Evolutionary conservation across 1,139 yeast species (phyloP).

Genomic region (Hyphopichia burtonii): DNA sequence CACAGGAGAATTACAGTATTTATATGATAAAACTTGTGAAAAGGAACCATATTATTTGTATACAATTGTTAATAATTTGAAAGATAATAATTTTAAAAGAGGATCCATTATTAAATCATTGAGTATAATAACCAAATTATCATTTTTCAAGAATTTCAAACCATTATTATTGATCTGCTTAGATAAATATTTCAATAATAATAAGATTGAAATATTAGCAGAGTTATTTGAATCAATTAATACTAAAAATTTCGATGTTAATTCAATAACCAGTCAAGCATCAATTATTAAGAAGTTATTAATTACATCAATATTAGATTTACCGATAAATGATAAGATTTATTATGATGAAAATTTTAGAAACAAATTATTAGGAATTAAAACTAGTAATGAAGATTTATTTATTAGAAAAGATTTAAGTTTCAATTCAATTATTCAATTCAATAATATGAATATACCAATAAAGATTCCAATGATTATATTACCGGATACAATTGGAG

Average conservation of each 20-base stretch:
- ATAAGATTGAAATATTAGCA: constrained; percentile 21
- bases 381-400: constrained; percentile 27
- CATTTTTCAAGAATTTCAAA: constrained; percentile 56
- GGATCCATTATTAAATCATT: constrained; percentile 59
- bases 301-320: constrained; percentile 45
- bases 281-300: constrained; percentile 36
- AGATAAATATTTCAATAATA: constrained; percentile 41
- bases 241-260: constrained; percentile 29
- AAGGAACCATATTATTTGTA: constrained; percentile 49
- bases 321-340: constrained; percentile 47
- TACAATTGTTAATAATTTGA: constrained; percentile 54
- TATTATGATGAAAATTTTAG: constrained; percentile 41
- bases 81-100: constrained; percentile 46
- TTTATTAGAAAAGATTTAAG: constrained; percentile 46
- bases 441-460: constrained; percentile 44
- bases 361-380: constrained; percentile 33
- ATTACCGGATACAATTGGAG: constrained; percentile 45
- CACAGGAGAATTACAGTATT: constrained; percentile 44
- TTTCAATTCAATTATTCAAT: constrained; percentile 38
- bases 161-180: constrained; percentile 56
- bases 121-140: constrained; percentile 50
- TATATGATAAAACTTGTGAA: constrained; percentile 34
- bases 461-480: constrained; percentile 42
- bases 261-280: constrained; percentile 13
- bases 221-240: constrained; percentile 36